Evolutionary conservation across 805 yeast species (phyloP).

Genomic region (Candida gorgasii): DNA sequence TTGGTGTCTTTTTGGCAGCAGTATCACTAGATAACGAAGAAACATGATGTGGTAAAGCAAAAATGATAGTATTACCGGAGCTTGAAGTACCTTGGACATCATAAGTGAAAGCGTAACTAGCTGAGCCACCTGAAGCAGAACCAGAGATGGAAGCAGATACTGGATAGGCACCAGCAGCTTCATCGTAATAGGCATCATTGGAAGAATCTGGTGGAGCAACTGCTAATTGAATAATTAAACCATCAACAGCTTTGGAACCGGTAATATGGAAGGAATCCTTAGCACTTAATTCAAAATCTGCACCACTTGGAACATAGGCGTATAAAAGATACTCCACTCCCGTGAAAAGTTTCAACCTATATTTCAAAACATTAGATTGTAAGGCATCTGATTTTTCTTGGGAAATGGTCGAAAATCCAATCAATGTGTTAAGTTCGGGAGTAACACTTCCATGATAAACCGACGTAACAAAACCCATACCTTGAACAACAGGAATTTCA

Average conservation of each 20-base stretch:
- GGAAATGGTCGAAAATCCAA: conserved; percentile 24
- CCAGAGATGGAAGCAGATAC: conserved; percentile 51
- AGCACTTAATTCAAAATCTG: conserved; percentile 29
- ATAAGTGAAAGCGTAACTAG: conserved; percentile 51
- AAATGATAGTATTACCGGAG: conserved; percentile 46
- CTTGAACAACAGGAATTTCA: conserved; percentile 69
- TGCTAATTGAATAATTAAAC: conserved; percentile 44
- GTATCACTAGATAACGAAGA: conserved; percentile 33
- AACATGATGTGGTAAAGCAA: conserved; percentile 57
- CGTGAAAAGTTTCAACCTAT: conserved; percentile 53
- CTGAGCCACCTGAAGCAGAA: conserved; percentile 44
- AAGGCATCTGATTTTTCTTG: conserved; percentile 31
- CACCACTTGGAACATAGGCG: conserved; percentile 45
- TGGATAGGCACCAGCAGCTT: conserved; percentile 69
- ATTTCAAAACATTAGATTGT: conserved; percentile 50
- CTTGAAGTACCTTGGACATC: conserved; percentile 51
- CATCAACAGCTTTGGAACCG: conserved; percentile 46
- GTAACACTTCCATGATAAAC: conserved; percentile 50
- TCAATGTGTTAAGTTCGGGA: conserved; percentile 40
- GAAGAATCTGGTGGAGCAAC: conserved; percentile 29
- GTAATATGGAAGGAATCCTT: conserved; percentile 39
- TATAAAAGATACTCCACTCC: conserved; percentile 69
- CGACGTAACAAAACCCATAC: conserved; percentile 80
- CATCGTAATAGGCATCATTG: conserved; percentile 51
- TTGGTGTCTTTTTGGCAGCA: conserved; percentile 37